Percentiles rank a stretch among this genome's conserved stretches.
Conservation (phyloP, 176 grass and related monocot genomes). For the Oryza punctata region DNA sequence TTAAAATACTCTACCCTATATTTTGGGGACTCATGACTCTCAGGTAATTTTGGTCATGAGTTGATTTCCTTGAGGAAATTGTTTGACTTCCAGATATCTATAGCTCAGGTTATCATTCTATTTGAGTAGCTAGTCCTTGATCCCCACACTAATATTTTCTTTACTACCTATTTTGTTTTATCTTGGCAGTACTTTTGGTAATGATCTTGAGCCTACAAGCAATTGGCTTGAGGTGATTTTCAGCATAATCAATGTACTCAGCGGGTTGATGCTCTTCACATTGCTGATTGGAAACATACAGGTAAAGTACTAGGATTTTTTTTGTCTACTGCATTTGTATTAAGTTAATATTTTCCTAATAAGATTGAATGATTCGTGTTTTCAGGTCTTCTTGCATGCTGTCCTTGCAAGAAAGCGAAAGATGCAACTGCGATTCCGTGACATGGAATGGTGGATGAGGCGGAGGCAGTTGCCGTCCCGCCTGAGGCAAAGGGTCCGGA, state of each 20-base stretch:
- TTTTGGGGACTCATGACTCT: constrained; percentile 99
- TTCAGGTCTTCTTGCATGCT: constrained; percentile 88
- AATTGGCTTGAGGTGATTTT: constrained; percentile 92
- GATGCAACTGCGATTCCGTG: constrained; percentile 83
- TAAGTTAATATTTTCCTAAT: background rate
- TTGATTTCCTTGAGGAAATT: background rate
- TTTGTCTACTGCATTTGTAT: background rate
- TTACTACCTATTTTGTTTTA: background rate
- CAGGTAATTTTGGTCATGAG: constrained; percentile 56
- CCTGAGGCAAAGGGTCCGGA: constrained; percentile 75
- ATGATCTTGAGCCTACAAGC: constrained; percentile 90
- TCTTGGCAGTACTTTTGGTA: constrained; percentile 81
- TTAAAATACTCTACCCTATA: constrained; percentile 95
- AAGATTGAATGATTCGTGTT: background rate
- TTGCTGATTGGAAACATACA: constrained; percentile 98
- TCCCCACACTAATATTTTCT: background rate
- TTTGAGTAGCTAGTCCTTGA: background rate
- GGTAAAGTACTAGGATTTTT: constrained; percentile 31
- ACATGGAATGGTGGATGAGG: constrained; percentile 99
- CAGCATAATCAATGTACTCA: constrained; percentile 80
- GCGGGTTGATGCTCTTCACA: constrained; percentile 98
- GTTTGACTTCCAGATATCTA: background rate
- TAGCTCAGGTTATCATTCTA: background rate
- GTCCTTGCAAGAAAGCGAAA: constrained; percentile 89
- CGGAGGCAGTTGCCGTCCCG: constrained; percentile 84